These are phyloP conservation scores for Coemansia umbellata DNA, from an alignment of 192 early-diverging fungal genomes.

Conservation along the genomic window DNA sequence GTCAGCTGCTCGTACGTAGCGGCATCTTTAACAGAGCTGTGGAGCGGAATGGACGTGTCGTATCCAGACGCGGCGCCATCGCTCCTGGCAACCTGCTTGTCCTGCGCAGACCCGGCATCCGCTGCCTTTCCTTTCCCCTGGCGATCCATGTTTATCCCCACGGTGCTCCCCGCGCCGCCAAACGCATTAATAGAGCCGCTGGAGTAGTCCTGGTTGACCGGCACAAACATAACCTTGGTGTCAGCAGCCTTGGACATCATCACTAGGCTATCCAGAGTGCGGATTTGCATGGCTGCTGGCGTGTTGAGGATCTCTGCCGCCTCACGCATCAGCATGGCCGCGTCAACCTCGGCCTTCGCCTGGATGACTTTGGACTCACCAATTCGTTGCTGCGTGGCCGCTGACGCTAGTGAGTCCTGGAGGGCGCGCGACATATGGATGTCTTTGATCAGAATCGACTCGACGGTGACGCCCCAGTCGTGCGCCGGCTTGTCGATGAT, in stretches of 20 bases:
- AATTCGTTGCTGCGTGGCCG: slow-evolving; percentile 85
- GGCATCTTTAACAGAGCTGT: slow-evolving; percentile 23
- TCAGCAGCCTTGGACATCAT: slow-evolving; percentile 69
- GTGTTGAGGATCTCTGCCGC: slow-evolving; percentile 90
- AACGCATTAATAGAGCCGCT: slow-evolving; percentile 46
- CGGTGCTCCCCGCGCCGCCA: slow-evolving; percentile 41
- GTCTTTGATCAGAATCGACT: slow-evolving; percentile 86
- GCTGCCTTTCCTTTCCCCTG: background rate
- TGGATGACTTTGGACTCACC: slow-evolving; percentile 90
- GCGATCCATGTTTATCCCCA: slow-evolving; percentile 11
- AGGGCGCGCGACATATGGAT: slow-evolving; percentile 69
- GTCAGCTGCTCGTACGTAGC: slow-evolving; percentile 25
- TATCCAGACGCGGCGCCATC: slow-evolving; percentile 9
- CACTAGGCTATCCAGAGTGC: slow-evolving; percentile 82
- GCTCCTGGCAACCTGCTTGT: background rate
- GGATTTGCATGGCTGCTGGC: slow-evolving; percentile 80
- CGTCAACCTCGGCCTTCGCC: slow-evolving; percentile 80
- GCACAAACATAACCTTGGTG: slow-evolving; percentile 73
- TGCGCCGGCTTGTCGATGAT: slow-evolving; percentile 77
- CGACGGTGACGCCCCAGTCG: slow-evolving; percentile 76
- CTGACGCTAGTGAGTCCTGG: slow-evolving; percentile 78
- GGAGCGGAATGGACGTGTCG: slow-evolving; percentile 14
- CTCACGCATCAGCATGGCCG: slow-evolving; percentile 88
- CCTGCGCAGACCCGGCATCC: slow-evolving; percentile 7
- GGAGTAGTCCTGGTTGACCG: slow-evolving; percentile 52